Conservation (phyloP, 352 stramenopile genomes). For the Phytophthora meadii region DNA sequence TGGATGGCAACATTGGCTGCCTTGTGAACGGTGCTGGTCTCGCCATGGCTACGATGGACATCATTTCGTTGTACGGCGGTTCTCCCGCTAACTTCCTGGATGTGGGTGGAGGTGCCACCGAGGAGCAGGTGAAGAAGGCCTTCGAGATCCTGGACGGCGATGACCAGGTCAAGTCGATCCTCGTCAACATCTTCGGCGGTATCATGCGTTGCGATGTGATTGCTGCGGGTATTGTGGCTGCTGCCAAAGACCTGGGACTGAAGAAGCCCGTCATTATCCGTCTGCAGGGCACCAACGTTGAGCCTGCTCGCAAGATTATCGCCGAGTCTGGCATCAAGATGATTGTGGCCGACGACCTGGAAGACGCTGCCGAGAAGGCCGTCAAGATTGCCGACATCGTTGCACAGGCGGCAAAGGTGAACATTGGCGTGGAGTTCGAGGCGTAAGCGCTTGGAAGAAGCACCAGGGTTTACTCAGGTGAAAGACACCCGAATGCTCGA, state of each 20-base stretch:
- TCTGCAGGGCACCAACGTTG: slow-evolving; percentile 98
- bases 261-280: slow-evolving; percentile 98
- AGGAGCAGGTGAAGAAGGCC: slow-evolving; percentile 90
- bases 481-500: slow-evolving; percentile 37
- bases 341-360: slow-evolving; percentile 95
- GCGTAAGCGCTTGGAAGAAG: slow-evolving; percentile 44
- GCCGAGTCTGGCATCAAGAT: slow-evolving; percentile 94
- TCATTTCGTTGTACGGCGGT: slow-evolving; percentile 98
- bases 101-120: slow-evolving; percentile 95
- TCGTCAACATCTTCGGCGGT: slow-evolving; percentile 99
- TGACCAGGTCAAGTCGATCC: slow-evolving; percentile 96
- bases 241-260: slow-evolving; percentile 95
- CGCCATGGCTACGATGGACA: slow-evolving; percentile 99
- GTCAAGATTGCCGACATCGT: slow-evolving; percentile 92
- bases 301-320: slow-evolving; percentile 95
- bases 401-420: slow-evolving; percentile 70
- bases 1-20: slow-evolving; percentile 99
- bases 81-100: slow-evolving; percentile 99
- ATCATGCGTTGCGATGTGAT: slow-evolving; percentile 99
- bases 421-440: slow-evolving; percentile 80
- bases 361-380: slow-evolving; percentile 96
- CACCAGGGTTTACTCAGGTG: slow-evolving; percentile 31
- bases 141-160: slow-evolving; percentile 92
- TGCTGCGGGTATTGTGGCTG: slow-evolving; percentile 96
- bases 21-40: slow-evolving; percentile 99